Conservation (phyloP, 768 basidiomycete species). For the Podaxis mareebaensis region DNA sequence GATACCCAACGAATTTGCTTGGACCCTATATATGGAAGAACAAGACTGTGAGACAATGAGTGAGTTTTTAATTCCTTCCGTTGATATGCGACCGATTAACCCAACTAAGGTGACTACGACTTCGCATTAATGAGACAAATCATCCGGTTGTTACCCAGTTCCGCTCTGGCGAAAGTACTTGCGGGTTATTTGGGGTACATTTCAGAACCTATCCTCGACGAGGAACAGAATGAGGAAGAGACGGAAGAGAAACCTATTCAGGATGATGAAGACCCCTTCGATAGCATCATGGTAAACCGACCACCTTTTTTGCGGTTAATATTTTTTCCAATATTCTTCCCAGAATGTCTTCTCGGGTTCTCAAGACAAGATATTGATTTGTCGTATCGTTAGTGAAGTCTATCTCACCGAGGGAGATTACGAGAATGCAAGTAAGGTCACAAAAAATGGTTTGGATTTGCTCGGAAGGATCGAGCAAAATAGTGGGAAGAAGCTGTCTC, state of each 20-base stretch:
- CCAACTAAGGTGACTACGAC: conserved; percentile 59
- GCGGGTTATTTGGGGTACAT: conserved; percentile 69
- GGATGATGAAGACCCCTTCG: conserved; percentile 51
- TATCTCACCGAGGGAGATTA: conserved; percentile 75
- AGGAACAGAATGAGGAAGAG: conserved; percentile 39
- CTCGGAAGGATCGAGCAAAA: conserved; percentile 55
- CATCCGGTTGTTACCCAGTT: conserved; percentile 63
- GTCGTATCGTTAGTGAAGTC: conserved; percentile 63
- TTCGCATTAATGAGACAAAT: conserved; percentile 56
- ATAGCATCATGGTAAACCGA: conserved; percentile 57
- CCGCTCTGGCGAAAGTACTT: conserved; percentile 56
- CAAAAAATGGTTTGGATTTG: conserved; percentile 69
- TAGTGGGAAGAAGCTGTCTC: conserved; percentile 52
- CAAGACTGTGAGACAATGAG: conserved; percentile 67
- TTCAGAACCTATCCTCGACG: conserved; percentile 39
- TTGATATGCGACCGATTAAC: neutral
- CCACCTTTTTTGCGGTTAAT: neutral
- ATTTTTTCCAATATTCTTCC: conserved; percentile 1
- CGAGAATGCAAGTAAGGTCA: conserved; percentile 64
- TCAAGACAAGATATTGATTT: conserved; percentile 63
- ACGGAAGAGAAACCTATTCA: neutral
- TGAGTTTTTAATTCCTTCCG: conserved; percentile 35
- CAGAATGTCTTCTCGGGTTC: conserved; percentile 58
- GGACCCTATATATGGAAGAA: conserved; percentile 77
- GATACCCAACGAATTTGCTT: conserved; percentile 80